Base-by-base conservation (phyloP, 805 yeast genomes). In the Metschnikowia chrysomelidarum region DNA sequence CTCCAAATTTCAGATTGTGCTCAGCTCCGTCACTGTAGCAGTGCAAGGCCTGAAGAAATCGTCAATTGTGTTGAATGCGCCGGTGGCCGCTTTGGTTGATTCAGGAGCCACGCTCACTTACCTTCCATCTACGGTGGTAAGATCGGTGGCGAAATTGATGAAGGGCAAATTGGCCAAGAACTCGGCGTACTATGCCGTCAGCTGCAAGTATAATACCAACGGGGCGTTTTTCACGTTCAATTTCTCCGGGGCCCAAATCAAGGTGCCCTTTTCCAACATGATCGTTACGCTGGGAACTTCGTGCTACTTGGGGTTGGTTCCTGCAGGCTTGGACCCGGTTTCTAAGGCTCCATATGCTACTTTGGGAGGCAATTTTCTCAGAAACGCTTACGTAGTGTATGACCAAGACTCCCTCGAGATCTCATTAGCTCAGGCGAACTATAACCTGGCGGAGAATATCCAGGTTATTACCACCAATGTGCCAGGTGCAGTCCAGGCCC, bases 321-420 rank as follows among this genome's bases (percentile, higher is more conserved):
- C 40, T n/a, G 56, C 52, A n/a, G 12, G 19, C n/a, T 22, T 16
- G n/a, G 19, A 25, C 20, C 48, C 47, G 35, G 37, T 58, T 22
- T 64, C 78, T 36, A 88, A 88, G 9, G 86, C 79, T 50, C 69
- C 73, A 2, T 32, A 24, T 38, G 45, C 61, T 13, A 67, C 79
- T 35, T 62, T 84, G 23, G 93, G 91, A 9, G 87, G 81, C 51
- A 70, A 73, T 25, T 73, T 83, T 51, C 59, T 84, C 44, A 66
- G 85, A 36, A 69, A 74, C 37, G 79, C 80, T 2, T 82, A 80
- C 54, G 69, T 77, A 18, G 85, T 80, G 11, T 79, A 72, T 56
- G 82, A 83, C 54, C 57, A 79, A 32, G 85, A 78, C 19, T 71
- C 71, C 49, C 58, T 57, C 29, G 67, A 75, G 49, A 62, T 82